These are phyloP conservation scores for Diaporthe vaccinii DNA, from an alignment of 2,329 filamentous ascomycete species.

Conservation along the genomic window DNA sequence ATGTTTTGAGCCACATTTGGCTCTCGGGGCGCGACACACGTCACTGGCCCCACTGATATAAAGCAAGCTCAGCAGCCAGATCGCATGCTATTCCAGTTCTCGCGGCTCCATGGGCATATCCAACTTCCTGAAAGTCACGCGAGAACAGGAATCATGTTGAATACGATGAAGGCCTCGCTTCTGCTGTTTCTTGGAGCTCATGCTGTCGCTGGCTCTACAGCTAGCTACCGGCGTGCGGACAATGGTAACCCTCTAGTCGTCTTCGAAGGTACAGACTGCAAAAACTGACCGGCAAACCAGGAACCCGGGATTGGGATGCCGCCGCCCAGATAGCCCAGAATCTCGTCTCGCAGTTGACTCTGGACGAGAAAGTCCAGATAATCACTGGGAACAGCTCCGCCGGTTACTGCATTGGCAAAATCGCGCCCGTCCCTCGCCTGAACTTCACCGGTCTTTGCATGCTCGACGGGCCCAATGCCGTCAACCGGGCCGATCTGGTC, in stretches of 20 bases:
- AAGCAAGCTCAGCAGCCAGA: neutral
- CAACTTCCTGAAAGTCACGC: neutral
- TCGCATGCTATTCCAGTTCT: neutral
- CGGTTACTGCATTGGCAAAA: conserved; percentile 8
- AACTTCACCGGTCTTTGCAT: conserved; percentile 15
- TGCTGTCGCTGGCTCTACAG: neutral
- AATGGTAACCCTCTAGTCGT: neutral
- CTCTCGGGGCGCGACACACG: neutral
- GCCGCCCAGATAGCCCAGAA: neutral
- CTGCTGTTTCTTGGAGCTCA: neutral
- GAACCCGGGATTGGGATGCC: conserved; percentile 11
- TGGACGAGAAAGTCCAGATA: conserved; percentile 13
- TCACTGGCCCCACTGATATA: neutral
- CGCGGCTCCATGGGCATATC: too few species aligned
- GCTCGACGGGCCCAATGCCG: conserved; percentile 6
- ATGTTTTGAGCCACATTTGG: neutral
- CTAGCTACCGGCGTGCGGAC: neutral
- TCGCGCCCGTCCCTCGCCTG: neutral
- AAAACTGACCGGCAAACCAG: neutral
- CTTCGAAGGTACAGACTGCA: neutral
- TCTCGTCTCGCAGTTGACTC: conserved; percentile 19
- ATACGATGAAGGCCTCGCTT: neutral
- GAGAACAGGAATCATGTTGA: neutral
- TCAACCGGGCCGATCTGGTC: conserved; percentile 50
- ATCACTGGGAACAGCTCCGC: conserved; percentile 2